Evolutionary conservation across 495 filamentous ascomycete species (phyloP), one percentile per base, ranked within the genome.

Genomic region (Aspergillus cavernicola): DNA sequence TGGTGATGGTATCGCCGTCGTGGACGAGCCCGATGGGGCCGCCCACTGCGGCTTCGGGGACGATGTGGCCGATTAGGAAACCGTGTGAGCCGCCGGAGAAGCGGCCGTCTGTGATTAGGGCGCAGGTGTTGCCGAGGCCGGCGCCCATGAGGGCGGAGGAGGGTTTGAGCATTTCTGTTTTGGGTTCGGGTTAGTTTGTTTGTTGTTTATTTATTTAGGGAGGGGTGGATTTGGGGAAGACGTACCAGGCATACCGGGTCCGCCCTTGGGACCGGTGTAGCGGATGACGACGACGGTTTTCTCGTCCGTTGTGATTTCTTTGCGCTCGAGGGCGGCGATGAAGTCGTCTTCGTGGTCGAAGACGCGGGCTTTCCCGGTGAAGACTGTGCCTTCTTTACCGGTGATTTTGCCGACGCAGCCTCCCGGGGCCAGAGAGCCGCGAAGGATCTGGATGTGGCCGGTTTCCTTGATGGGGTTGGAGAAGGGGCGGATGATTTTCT

Each of bases 371-470:
- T 83, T 91, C 50, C 93, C 93, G 15, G 79, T 86, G 74, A 98
- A 98, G 8, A 75, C 69, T n/a, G 86, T 79, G 18, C 93, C 93
- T 68, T 98, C 93, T 73, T 98, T 98, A 54, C 93, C 93, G 8
- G 93, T 98, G 70, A 98, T 98, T 78, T 98, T 98, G 55, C 92
- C 93, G 12, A 98, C 93, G 57, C 82, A 87, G 45, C 93, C 93
- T 53, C 87, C 93, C 1, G 93, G 93, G 2, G 93, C 90, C 23
- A 98, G 80, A 6, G 85, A 86, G 29, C 93, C 93, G 46, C 91
- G 87, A 16, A 98, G 82, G 67, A 98, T 98, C 74, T 96, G 92
- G 66, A 98, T 95, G 71, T 97, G 93, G 44, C 93, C 93, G 3
- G 90, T 96, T 23, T 75, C 57, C 75, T 98, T 97, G 80, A 98